A percentile compares a stretch with the other conserved stretches of the same genome.
Conservation (phyloP, 2,329 filamentous ascomycete species). For the Davidsoniella neocaledoniae region DNA sequence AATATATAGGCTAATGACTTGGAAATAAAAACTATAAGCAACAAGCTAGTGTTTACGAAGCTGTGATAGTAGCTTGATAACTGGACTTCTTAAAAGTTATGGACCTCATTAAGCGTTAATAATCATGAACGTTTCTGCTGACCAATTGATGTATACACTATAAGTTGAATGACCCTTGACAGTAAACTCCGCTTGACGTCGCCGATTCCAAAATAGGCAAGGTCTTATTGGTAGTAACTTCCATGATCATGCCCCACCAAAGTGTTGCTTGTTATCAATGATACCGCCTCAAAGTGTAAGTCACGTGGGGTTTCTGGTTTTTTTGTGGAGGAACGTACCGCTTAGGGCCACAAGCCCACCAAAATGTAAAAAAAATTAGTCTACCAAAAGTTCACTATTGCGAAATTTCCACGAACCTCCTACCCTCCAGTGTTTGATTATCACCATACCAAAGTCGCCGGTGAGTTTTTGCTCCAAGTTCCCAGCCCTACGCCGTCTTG, state of each 20-base stretch:
- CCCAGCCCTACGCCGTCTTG: not conserved
- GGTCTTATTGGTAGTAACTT: not conserved
- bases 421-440: constrained; percentile 11
- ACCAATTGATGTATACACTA: constrained; percentile 3
- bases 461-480: constrained; percentile 7
- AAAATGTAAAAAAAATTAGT: constrained; percentile 11
- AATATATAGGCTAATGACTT: not conserved
- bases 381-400: constrained; percentile 11
- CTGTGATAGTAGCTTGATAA: too few relatives aligned
- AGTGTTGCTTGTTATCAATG: not conserved
- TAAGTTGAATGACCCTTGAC: not conserved
- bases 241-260: constrained; percentile 1
- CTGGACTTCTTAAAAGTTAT: too few relatives aligned
- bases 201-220: not conserved
- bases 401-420: constrained; percentile 12
- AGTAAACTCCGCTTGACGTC: not conserved
- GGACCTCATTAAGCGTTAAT: too few relatives aligned
- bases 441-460: constrained; percentile 13
- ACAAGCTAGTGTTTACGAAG: too few relatives aligned
- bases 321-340: constrained; percentile 10
- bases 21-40: not conserved
- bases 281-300: not conserved
- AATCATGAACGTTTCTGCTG: not conserved
- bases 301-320: constrained; percentile 3
- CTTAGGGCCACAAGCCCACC: constrained; percentile 13